phyloP scores from a whole-genome alignment of 805 yeast genomes.

The Lipomyces lipofer region DNA sequence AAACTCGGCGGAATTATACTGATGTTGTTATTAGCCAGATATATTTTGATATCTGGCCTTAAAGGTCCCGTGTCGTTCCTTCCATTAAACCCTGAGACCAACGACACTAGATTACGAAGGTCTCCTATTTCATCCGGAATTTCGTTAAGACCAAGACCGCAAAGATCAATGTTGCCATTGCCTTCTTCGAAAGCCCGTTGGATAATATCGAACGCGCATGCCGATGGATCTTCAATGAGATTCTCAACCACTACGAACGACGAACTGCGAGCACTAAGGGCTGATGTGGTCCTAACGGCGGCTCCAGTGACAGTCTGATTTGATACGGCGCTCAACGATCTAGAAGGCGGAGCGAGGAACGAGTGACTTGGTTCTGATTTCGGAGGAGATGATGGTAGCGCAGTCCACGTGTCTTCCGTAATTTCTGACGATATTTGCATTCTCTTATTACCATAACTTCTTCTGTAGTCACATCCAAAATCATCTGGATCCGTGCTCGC shows the following conservation, averaged over 20 bases:
- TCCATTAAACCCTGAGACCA: conserved; percentile 7
- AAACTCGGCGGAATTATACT: conserved; percentile 35
- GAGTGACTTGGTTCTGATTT: conserved; percentile 10
- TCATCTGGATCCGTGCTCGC: conserved; percentile 14
- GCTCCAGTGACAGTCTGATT: neutral
- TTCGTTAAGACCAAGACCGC: conserved; percentile 31
- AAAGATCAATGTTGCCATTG: conserved; percentile 21
- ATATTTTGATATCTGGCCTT: conserved; percentile 36
- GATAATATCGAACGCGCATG: conserved; percentile 22
- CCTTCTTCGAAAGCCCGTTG: conserved; percentile 32
- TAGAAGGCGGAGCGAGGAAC: too few species aligned
- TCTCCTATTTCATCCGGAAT: conserved; percentile 43
- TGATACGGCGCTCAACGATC: too few species aligned
- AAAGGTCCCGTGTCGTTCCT: conserved; percentile 28
- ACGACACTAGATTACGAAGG: conserved; percentile 36
- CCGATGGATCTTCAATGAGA: neutral
- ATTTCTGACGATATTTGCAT: conserved; percentile 8
- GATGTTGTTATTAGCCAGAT: conserved; percentile 38
- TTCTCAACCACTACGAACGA: conserved; percentile 7
- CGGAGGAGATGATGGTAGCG: conserved; percentile 30
- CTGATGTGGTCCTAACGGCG: conserved; percentile 12
- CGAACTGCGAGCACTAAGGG: conserved; percentile 11
- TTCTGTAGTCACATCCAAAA: neutral
- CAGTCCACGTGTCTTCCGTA: conserved; percentile 10
- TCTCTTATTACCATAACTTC: conserved; percentile 7